These are phyloP conservation scores for Fusarium neocosmosporiellum DNA, from an alignment of 2,329 filamentous ascomycete genomes.

Conservation along the genomic window DNA sequence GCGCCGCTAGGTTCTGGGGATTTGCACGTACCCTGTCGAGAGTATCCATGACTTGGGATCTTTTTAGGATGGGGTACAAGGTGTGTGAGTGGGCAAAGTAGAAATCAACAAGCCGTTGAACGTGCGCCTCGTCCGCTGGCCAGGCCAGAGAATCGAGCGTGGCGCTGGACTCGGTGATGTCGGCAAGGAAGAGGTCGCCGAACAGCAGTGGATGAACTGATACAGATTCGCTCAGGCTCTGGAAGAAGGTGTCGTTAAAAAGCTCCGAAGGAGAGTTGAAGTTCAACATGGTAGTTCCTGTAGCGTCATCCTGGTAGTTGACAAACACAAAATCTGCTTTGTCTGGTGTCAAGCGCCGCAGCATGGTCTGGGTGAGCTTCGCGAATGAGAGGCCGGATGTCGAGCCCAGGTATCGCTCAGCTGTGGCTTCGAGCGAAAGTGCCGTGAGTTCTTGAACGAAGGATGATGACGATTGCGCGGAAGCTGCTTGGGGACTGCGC, in stretches of 20 bases:
- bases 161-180: constrained; percentile 38
- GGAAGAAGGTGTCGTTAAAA: constrained; percentile 35
- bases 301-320: constrained; percentile 16
- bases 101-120: constrained; percentile 51
- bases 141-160: constrained; percentile 22
- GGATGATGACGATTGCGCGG: constrained; percentile 5
- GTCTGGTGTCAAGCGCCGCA: constrained; percentile 55
- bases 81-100: constrained; percentile 61
- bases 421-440: constrained; percentile 55
- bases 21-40: constrained; percentile 47
- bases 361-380: constrained; percentile 54
- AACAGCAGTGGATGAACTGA: constrained; percentile 46
- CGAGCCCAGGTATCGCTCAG: constrained; percentile 57
- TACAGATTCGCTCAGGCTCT: constrained; percentile 40
- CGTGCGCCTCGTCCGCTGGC: constrained; percentile 40
- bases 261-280: constrained; percentile 42
- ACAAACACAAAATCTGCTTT: constrained; percentile 56
- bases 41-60: constrained; percentile 48
- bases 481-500: background rate
- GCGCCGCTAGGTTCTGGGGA: constrained; percentile 42
- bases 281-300: constrained; percentile 21
- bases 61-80: constrained; percentile 55
- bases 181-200: constrained; percentile 44
- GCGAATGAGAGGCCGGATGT: constrained; percentile 58
- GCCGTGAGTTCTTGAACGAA: constrained; percentile 50